Conservation (phyloP, 2,329 filamentous ascomycete species). For the Rutstroemia sp. region DNA sequence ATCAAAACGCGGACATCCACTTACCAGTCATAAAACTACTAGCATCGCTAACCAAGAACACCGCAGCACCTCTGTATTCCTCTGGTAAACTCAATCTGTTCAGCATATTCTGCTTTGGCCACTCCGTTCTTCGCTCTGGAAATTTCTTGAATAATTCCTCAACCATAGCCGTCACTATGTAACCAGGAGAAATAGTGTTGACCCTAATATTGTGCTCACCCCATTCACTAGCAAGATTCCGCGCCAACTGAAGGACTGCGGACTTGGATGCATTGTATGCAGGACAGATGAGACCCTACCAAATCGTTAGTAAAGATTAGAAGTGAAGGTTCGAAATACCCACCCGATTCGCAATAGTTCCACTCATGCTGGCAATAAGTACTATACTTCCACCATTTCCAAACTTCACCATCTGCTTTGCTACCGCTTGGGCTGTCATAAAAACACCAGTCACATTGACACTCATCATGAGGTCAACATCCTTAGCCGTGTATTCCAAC, state of each 20-base stretch:
- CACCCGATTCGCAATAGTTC: conserved; percentile 57
- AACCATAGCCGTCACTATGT: conserved; percentile 79
- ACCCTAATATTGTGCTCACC: conserved; percentile 61
- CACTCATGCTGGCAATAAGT: conserved; percentile 65
- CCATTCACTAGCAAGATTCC: conserved; percentile 69
- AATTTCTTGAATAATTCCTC: conserved; percentile 68
- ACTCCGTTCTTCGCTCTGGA: conserved; percentile 59
- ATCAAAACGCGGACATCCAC: neutral
- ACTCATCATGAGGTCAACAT: conserved; percentile 71
- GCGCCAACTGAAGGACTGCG: conserved; percentile 62
- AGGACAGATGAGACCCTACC: conserved; percentile 49
- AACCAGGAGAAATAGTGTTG: conserved; percentile 75
- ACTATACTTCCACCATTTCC: conserved; percentile 54
- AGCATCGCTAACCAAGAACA: conserved; percentile 60
- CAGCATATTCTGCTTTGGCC: conserved; percentile 84
- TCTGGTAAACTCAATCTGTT: conserved; percentile 57
- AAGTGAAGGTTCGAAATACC: neutral
- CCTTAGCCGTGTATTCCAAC: conserved; percentile 70
- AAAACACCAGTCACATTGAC: conserved; percentile 83
- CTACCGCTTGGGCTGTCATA: conserved; percentile 84
- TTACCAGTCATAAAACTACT: conserved; percentile 62
- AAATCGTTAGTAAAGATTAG: neutral
- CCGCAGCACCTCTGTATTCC: conserved; percentile 64
- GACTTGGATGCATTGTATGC: conserved; percentile 75
- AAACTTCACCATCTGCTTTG: conserved; percentile 61